Base-by-base conservation (phyloP, 257 asterid species). In the Gentiana dahurica region DNA sequence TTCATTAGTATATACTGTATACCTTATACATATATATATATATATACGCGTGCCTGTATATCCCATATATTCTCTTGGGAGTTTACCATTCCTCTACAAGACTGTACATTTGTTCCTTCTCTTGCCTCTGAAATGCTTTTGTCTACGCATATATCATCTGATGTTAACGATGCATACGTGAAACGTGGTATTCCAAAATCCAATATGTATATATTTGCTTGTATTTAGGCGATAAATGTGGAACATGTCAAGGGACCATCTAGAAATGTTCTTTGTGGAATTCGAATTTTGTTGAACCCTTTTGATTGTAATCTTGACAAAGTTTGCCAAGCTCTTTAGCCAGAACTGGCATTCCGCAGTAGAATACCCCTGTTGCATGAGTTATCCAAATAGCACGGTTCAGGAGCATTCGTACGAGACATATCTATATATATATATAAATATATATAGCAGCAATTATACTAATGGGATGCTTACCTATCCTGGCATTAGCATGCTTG, bases 261-360 rank as follows among this genome's bases (percentile, higher is more conserved):
- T 76, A 90, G 68, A 90, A 87, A 57, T 87, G 94, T 68, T 90
- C 98, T 68, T 90, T 90, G 76, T 87, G 98, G 78, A 90, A 90
- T 55, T 90, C 98, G 54, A 87, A 90, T 73, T 85, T 90, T 24
- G 98, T 84, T 0, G 96, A 69, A 36, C 98, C 98, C 71, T 82
- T 81, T 69, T 90, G 96, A 56, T 87, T 90, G 55, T 69, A 90
- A 13, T 90, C 95, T 34, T 90, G 73, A 71, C 96, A 87, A 32
- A 87, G 89, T 36, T 79, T 77, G 71, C 72, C 73, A 60, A 90
- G 96, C 75, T 87, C 96, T 76, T 87, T 90, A 11, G 95, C 98
- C 73, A 84, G 76, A 41, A 82, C 85, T 13, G 95, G 95, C 52
- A 79, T 84, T 36, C 98, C 96, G 33, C 96, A 87, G 58, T 87